Evolutionary conservation across 2,329 filamentous ascomycete genomes (phyloP), one percentile per base, ranked within the genome.

Genomic region (Beauveria sp.): DNA sequence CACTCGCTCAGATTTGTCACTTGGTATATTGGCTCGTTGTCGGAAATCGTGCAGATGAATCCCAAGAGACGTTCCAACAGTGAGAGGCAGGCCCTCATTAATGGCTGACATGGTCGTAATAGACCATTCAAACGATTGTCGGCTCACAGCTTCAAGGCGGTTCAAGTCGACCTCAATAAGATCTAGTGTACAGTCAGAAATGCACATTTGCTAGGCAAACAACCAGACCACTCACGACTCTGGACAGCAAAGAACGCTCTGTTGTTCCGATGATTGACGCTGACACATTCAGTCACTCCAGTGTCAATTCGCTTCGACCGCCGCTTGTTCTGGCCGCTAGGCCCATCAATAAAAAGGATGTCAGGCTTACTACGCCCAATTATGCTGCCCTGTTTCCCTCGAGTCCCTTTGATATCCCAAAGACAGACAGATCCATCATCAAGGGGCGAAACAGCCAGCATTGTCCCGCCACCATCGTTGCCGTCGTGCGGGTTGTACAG

Each of bases 401-500:
- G 75, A 34, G 79, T 81, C 1, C 82, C 82, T 59, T 81, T 84
- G 55, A 90, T 77, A 69, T 96, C 89, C 92, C 92, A 97, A 7
- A 96, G 75, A 66, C 88, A 90, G n/a, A 97, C 82, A 56, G 90
- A 91, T 0, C 92, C 92, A 70, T 97, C 90, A 62, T 96, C 91
- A 8, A 96, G 77, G 2, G 92, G 91, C 0, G 89, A 87, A 18
- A 96, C 81, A 0, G 90, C 85, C 59, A 87, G 78, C 63, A 80
- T 64, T 3, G 75, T 75, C 34, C 74, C 76, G 18, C 67, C 59
- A 3, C 69, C 69, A 18, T 81, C 78, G 26, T 83, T 77, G 20
- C 82, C 74, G n/a, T 78, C 75, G 40, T 78, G 79, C 1, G 79
- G 77, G 24, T 74, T 76, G 66, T 88, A 86, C 9, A 94, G 70